Evolutionary conservation across 306 rosid species (phyloP).

Genomic region (Malus orientalis): DNA sequence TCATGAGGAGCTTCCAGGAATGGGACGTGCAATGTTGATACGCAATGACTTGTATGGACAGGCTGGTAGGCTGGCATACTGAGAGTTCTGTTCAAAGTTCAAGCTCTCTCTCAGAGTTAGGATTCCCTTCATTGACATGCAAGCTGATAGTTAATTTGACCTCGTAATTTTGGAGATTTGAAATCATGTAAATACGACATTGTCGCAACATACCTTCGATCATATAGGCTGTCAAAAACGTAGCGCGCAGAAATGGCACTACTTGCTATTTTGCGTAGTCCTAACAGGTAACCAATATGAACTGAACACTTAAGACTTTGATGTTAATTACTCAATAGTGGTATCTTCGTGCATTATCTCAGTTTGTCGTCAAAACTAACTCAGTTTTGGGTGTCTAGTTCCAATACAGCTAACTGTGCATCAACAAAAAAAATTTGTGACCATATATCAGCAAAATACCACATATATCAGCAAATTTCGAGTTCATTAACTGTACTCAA

Average conservation of each 20-base stretch:
- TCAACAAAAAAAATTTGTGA: too few species aligned
- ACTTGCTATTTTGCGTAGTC: not conserved
- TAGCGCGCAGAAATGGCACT: not conserved
- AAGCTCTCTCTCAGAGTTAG: not conserved
- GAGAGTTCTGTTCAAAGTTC: not conserved
- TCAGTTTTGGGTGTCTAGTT: too few species aligned
- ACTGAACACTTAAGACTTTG: not conserved
- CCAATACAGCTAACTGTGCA: too few species aligned
- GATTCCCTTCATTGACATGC: not conserved
- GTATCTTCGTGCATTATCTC: too few species aligned
- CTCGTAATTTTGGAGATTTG: not conserved
- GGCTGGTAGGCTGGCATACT: not conserved
- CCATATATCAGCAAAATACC: too few species aligned
- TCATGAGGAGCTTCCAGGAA: not conserved
- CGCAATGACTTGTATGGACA: not conserved
- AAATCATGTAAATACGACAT: not conserved
- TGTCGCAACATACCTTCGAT: not conserved
- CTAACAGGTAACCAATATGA: not conserved
- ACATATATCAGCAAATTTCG: too few species aligned
- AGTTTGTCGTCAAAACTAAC: too few species aligned
- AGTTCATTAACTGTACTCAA: too few species aligned
- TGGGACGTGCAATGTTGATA: not conserved
- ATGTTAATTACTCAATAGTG: not conserved
- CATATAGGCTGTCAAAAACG: not conserved
- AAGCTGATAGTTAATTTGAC: not conserved